These are phyloP conservation scores for Nyctanthes arbortristis DNA, from an alignment of 257 asterid genomes.

Conservation along the genomic window DNA sequence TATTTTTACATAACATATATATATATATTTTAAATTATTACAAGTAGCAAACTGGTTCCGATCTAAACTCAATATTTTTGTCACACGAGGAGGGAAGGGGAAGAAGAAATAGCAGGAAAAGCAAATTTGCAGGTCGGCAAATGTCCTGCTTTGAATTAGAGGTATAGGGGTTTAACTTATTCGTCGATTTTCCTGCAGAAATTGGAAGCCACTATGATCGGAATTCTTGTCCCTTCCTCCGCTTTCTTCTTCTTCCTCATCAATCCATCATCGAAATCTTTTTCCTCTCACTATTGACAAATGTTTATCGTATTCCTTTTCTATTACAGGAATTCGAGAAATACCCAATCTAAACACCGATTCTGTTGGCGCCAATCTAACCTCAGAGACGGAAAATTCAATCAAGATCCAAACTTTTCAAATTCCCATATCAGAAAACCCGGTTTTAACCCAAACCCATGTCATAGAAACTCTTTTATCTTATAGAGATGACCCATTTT, in stretches of 20 bases:
- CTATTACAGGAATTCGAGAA: neutral
- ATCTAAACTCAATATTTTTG: too few species aligned
- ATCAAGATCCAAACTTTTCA: constrained; percentile 24
- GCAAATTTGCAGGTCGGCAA: too few species aligned
- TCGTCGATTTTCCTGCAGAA: too few species aligned
- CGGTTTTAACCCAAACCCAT: constrained; percentile 25
- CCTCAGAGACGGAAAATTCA: constrained; percentile 19
- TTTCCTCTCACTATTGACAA: constrained; percentile 8
- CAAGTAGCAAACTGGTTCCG: too few species aligned
- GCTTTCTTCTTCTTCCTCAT: constrained; percentile 4
- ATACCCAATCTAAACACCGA: constrained; percentile 8
- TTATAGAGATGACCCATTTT: constrained; percentile 49
- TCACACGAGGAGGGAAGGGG: too few species aligned
- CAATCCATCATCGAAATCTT: constrained; percentile 19
- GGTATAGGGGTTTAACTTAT: neutral
- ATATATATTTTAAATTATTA: too few species aligned
- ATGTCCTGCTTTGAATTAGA: neutral
- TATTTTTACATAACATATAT: too few species aligned
- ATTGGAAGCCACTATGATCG: constrained; percentile 23
- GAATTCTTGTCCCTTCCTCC: constrained; percentile 13
- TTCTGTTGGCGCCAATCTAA: constrained; percentile 12
- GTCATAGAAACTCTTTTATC: constrained; percentile 49
- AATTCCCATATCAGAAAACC: constrained; percentile 21
- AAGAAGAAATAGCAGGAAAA: too few species aligned
- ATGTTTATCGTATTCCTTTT: constrained; percentile 19